Base-by-base conservation (phyloP, 176 grass and related monocot species). In the Zizania latifolia region DNA sequence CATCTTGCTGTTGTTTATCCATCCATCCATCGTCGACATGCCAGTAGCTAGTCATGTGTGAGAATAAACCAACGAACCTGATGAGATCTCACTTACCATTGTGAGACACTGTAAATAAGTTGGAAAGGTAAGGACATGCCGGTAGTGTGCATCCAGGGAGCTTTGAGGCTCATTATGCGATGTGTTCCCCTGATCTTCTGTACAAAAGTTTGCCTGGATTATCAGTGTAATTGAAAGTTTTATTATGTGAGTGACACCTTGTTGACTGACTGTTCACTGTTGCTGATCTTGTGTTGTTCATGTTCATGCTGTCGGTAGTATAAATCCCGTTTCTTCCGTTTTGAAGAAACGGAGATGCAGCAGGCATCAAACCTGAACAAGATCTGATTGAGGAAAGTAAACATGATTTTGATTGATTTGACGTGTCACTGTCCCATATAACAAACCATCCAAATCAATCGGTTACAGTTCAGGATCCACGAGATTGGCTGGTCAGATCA, bases 61-160 rank as follows among this genome's bases (percentile, higher is more conserved):
- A 86, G 68, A 62, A 88, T 83, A 85, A 92, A 84, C 64, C 65
- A 62, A 83, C n/a, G 26, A 68, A n/a, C 44, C 48, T 84, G n/a
- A n/a, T n/a, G 71, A 65, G 43, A 40, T 40, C 78, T 86, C 82
- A 83, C 67, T 53, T 38, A 51, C 54, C 72, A 38, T 81, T 81
- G 66, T 84, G 85, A 73, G 81, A 44, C 11, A 27, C 15, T 90
- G 90, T 93, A 89, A 87, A 87, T 90, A 84, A 84, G 68, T 78
- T 70, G 64, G 81, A 64, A 31, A n/a, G n/a, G n/a, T n/a, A n/a
- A n/a, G n/a, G n/a, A n/a, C n/a, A n/a, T n/a, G n/a, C n/a, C n/a
- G 68, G 45, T 68, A 71, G 64, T 55, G 77, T 89, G 86, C 84
- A 93, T 85, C 84, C 87, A 78, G 65, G 78, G 78, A 87, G 34